Evolutionary conservation across 75 land plant genomes (phyloP).

Genomic region (Sequoia sempervirens): DNA sequence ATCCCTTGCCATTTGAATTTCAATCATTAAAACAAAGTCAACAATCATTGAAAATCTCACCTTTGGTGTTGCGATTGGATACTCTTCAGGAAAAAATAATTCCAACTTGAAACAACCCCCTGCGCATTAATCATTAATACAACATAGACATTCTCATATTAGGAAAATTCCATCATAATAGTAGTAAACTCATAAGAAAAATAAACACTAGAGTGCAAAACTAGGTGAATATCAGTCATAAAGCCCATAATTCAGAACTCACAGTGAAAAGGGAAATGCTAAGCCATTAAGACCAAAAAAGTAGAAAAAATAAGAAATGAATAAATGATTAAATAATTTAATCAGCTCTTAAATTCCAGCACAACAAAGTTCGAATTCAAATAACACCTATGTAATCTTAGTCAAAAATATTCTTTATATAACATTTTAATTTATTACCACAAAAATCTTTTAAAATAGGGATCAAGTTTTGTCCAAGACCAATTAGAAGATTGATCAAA

Average conservation of each 20-base stretch:
- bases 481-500: background rate
- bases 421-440: no score
- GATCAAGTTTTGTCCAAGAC: background rate
- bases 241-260: background rate
- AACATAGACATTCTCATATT: background rate
- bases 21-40: background rate
- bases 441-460: background rate
- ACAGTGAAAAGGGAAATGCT: background rate
- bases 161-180: background rate
- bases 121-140: slow-evolving; percentile 11
- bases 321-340: background rate
- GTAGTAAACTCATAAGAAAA: no score
- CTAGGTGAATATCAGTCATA: background rate
- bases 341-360: background rate
- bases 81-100: slow-evolving; percentile 93
- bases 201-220: no score
- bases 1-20: background rate
- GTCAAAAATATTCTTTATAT: no score
- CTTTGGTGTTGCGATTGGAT: slow-evolving; percentile 99
- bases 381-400: no score
- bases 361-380: no score
- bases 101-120: slow-evolving; percentile 98
- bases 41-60: slow-evolving; percentile 19
- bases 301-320: no score
- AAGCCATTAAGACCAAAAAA: background rate